Evolutionary conservation across 2,329 filamentous ascomycete genomes (phyloP), one percentile per base, ranked within the genome.

Genomic region (Sporothrix humicola): DNA sequence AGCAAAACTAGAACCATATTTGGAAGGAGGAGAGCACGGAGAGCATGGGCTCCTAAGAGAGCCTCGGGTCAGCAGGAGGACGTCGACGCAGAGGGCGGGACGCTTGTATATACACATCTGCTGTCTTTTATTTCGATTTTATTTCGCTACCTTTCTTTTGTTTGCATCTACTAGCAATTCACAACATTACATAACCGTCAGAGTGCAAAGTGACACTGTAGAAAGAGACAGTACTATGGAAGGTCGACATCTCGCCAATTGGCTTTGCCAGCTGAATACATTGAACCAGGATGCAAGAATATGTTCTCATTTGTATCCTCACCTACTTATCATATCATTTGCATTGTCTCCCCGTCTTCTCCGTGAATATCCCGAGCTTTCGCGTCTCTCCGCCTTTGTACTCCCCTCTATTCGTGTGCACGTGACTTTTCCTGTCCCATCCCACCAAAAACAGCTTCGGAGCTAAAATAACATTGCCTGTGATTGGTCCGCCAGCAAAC

Each of bases 401-500:
- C 12, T 59, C 23, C 54, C 65, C 54, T 48, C 52, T 50, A 42
- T 23, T 9, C 7, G n/a, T 6, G 56, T 12, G n/a, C 75, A 76
- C 72, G 73, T 76, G 74, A 77, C 72, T 73, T 63, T 58, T 37
- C 31, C 31, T 37, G 31, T 37, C 71, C 69, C 70, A 68, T 61
- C 50, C 61, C 46, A 20, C 50, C 37, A 46, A 23, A 9, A 31
- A 26, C 12, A 56, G 70, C 52, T 59, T 75, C 73, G 73, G 75
- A 76, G 72, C 75, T 76, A 77, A 75, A 74, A 66, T 73, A 74
- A 71, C 70, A 65, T 52, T 48, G 50, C 26, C 48, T 71, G 72
- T 66, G 72, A 76, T 76, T 76, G 75, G 75, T 63, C 71, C 12
- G 31, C 15, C 9, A n/a, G 31, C n/a, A 1, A 58, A 15, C 56